Percentiles rank a stretch among this genome's conserved stretches.
phyloP scores from a whole-genome alignment of 1,284 basidiomycete genomes.

The Malassezia cuniculi region DNA sequence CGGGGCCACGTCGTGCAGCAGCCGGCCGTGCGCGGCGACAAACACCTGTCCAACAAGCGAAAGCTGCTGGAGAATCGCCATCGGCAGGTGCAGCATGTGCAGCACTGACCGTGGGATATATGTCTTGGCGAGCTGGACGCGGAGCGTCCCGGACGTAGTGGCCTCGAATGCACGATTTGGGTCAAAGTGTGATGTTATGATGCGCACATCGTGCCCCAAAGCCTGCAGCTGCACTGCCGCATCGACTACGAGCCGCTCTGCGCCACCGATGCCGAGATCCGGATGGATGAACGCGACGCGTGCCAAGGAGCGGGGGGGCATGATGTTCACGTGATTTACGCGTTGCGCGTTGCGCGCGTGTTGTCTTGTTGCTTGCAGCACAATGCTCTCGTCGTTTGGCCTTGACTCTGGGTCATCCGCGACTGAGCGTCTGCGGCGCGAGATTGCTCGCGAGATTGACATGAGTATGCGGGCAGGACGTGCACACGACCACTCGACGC shows the following conservation, averaged over 20 bases:
- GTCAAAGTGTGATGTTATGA: slow-evolving; percentile 90
- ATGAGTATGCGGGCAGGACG: not conserved
- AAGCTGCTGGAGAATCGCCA: slow-evolving; percentile 76
- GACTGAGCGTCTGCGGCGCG: slow-evolving; percentile 8
- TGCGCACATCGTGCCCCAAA: slow-evolving; percentile 71
- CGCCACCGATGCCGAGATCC: slow-evolving; percentile 92
- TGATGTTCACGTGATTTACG: not conserved
- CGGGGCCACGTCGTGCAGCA: slow-evolving; percentile 45
- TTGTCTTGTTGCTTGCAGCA: not conserved
- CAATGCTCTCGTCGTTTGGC: not conserved
- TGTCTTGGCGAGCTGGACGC: slow-evolving; percentile 65
- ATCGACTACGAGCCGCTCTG: slow-evolving; percentile 89
- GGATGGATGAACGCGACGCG: slow-evolving; percentile 78
- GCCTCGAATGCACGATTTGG: slow-evolving; percentile 47
- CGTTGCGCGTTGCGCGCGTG: not conserved
- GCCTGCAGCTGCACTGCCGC: slow-evolving; percentile 75
- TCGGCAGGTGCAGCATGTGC: slow-evolving; percentile 70
- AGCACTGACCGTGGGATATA: slow-evolving; percentile 62
- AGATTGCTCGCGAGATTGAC: slow-evolving; percentile 6
- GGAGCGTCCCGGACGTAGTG: slow-evolving; percentile 54
- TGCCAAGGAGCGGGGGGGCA: not conserved
- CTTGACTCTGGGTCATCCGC: slow-evolving; percentile 1
- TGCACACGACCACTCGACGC: not conserved
- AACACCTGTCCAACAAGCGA: slow-evolving; percentile 52
- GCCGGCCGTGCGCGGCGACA: slow-evolving; percentile 21